Evolutionary conservation across 1,284 basidiomycete genomes (phyloP), one percentile per base, ranked within the genome.

Genomic region (Trichosporon coremiiforme): DNA sequence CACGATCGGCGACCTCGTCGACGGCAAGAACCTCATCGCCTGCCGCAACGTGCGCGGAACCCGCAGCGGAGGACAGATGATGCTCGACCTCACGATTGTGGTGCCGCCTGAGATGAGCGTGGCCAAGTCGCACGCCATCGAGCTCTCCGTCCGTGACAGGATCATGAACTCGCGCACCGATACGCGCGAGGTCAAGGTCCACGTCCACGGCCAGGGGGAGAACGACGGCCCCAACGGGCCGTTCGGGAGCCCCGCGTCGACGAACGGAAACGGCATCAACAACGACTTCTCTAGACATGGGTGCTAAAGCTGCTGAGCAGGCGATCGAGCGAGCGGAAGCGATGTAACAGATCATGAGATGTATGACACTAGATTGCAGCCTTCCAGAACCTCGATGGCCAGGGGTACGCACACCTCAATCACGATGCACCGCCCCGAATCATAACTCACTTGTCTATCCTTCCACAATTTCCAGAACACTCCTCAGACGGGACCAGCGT

Each of bases 171-270:
- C 86, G 41, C 85, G 88, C 79, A 89, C 85, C 79, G 92, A 94
- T 77, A 86, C 94, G n/a, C 84, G 88, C 22, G 93, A 94, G 78
- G 91, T 95, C 45, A 84, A 89, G 75, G 87, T 95, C 31, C 89
- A 87, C 77, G 93, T 94, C 0, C 83, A 84, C 68, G 80, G 77
- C 5, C 15, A 13, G 4, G 57, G 57, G 4, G 73, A 75, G 36
- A 78, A 75, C 33, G 70, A 36, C 17, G 53, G 22, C 20, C 55
- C 55, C 15, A 17, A 13, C 5, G 22, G 15, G 6, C 38, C n/a
- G 50, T 22, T 38, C 9, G 20, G 29, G 2, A 29, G 53, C 17
- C 41, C 41, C 17, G 6, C 15, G 17, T 9, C 20, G 25, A 36
- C 5, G 50, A 53, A 53, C 22, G 57, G 63, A 9, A 69, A 65